Percentiles rank a stretch among this genome's conserved stretches.
Evolutionary conservation across 148 eudicot species (phyloP).

Genomic region (Euryodendron excelsum): DNA sequence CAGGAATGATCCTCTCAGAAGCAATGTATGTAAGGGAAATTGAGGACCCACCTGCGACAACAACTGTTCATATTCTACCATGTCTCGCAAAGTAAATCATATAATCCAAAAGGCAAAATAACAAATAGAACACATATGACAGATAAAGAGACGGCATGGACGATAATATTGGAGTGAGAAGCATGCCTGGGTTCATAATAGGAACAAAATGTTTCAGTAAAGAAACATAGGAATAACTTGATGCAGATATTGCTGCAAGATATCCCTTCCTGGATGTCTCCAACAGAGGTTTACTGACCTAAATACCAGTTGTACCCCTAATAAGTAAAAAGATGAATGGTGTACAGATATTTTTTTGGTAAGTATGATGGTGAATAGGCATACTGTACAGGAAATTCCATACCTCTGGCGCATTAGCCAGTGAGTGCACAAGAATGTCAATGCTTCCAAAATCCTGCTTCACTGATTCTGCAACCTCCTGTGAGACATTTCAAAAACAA

Average conservation of each 20-base stretch:
- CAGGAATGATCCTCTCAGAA: slow-evolving; percentile 92
- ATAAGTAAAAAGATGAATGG: slow-evolving; percentile 14
- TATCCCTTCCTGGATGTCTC: slow-evolving; percentile 96
- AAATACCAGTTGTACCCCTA: neutral
- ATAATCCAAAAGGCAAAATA: neutral
- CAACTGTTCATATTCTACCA: too few species aligned
- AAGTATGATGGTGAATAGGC: too few species aligned
- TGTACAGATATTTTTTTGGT: neutral
- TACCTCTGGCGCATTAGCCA: slow-evolving; percentile 98
- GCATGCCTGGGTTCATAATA: slow-evolving; percentile 89
- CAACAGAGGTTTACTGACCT: slow-evolving; percentile 88
- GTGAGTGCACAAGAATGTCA: slow-evolving; percentile 94
- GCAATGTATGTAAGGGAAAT: slow-evolving; percentile 93
- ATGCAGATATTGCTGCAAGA: slow-evolving; percentile 93
- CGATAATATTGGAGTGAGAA: neutral
- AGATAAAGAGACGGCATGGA: neutral
- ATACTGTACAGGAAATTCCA: neutral
- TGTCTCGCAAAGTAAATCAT: too few species aligned
- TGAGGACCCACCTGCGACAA: slow-evolving; percentile 40
- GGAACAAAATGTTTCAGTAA: slow-evolving; percentile 87
- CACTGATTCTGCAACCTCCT: slow-evolving; percentile 87
- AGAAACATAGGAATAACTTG: slow-evolving; percentile 91
- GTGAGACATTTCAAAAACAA: slow-evolving; percentile 11
- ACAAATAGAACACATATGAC: neutral
- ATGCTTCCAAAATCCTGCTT: slow-evolving; percentile 90